These are phyloP conservation scores for Pseudogymnoascus sp. DNA, from an alignment of 2,329 filamentous ascomycete species.

Conservation along the genomic window DNA sequence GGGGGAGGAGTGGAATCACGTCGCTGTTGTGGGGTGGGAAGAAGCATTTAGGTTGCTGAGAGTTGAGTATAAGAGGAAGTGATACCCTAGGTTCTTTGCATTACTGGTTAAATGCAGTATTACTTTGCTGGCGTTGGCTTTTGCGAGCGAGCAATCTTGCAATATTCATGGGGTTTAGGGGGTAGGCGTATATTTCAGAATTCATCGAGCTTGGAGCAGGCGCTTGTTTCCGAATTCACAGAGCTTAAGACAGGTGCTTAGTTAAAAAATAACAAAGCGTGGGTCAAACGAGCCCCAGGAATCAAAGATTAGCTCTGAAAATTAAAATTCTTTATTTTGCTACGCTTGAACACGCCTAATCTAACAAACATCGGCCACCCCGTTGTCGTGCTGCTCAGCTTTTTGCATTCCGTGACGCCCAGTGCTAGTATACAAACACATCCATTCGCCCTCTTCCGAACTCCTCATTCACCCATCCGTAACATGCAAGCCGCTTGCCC, in stretches of 20 bases:
- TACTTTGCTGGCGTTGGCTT: not conserved
- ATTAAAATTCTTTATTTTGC: constrained; percentile 1
- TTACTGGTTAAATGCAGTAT: not conserved
- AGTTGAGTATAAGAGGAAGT: constrained; percentile 7
- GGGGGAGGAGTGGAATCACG: constrained; percentile 42
- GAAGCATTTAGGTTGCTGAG: constrained; percentile 12
- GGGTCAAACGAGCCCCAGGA: not conserved
- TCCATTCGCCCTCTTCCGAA: constrained; percentile 10
- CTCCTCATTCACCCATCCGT: not conserved
- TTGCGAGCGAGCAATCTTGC: not conserved
- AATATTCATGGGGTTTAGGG: not conserved
- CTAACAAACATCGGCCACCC: constrained; percentile 10
- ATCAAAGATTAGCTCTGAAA: not conserved
- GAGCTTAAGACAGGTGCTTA: not conserved
- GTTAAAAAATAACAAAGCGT: not conserved
- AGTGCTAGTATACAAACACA: constrained; percentile 11
- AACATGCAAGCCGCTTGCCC: not conserved
- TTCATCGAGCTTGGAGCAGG: not conserved
- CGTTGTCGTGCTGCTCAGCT: not conserved
- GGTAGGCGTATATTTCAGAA: not conserved
- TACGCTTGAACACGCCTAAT: constrained; percentile 9
- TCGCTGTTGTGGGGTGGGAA: constrained; percentile 39
- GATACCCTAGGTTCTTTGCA: constrained; percentile 2
- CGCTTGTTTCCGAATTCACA: not conserved
- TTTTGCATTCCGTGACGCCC: constrained; percentile 10